A percentile compares a stretch with the other conserved stretches of the same genome.
Evolutionary conservation across 345 rosid genomes (phyloP).

Genomic region (Rhodomyrtus tomentosa): DNA sequence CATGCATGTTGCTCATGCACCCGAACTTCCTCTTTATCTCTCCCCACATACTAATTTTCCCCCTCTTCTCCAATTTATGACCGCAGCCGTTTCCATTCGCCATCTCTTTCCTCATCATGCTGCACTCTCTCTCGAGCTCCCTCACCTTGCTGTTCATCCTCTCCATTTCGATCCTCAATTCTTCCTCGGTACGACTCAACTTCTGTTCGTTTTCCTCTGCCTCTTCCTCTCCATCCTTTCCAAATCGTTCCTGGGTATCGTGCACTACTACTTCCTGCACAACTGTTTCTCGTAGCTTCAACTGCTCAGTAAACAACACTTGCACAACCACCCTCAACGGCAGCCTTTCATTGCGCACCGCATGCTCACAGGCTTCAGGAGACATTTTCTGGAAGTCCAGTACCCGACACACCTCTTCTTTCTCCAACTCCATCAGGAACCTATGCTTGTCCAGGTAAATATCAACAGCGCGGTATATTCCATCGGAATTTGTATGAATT

Average conservation of each 20-base stretch:
- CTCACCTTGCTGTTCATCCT: constrained; percentile 53
- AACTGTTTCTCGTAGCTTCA: constrained; percentile 45
- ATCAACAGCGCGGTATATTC: constrained; percentile 64
- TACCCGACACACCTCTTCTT: constrained; percentile 49
- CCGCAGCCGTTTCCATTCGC: constrained; percentile 11
- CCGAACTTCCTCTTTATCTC: constrained; percentile 87
- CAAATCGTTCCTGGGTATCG: neutral
- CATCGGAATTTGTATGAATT: constrained; percentile 34
- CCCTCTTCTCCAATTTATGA: constrained; percentile 13
- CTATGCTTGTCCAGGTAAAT: constrained; percentile 53
- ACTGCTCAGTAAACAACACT: constrained; percentile 41
- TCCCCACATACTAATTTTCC: constrained; percentile 50
- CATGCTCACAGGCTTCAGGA: constrained; percentile 49
- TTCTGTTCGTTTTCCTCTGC: constrained; percentile 9
- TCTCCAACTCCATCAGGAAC: constrained; percentile 49
- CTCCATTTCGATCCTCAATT: constrained; percentile 30
- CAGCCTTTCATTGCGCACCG: constrained; percentile 44
- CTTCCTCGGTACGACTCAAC: constrained; percentile 15
- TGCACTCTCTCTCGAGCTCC: constrained; percentile 44
- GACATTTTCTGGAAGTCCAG: constrained; percentile 65
- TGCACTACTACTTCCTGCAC: constrained; percentile 14
- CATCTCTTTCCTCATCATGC: constrained; percentile 40
- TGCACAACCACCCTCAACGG: constrained; percentile 54
- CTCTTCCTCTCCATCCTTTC: constrained; percentile 11
- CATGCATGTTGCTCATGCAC: constrained; percentile 36